Conservation (phyloP, 2,329 filamentous ascomycete genomes). For the Cladosporium cucumerinum region DNA sequence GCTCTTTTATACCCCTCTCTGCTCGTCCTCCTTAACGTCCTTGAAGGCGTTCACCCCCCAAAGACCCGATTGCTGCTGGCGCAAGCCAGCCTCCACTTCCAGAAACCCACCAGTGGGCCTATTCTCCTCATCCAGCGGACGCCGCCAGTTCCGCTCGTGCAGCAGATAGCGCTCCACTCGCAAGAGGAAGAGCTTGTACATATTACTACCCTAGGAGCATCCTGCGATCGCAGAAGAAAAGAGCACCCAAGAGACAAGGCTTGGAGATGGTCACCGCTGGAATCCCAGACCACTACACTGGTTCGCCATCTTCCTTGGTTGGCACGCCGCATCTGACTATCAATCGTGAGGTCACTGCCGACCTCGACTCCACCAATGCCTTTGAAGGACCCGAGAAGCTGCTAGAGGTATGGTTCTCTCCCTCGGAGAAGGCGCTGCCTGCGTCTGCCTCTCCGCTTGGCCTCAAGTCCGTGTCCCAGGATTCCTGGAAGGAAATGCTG, state of each 20-base stretch:
- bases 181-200: constrained; percentile 12
- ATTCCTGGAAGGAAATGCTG: constrained; percentile 93
- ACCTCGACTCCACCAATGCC: constrained; percentile 90
- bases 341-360: constrained; percentile 84
- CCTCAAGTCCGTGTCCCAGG: constrained; percentile 77
- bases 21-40: constrained; percentile 88
- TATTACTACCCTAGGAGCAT: neutral
- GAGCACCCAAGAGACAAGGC: neutral
- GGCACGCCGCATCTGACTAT: constrained; percentile 90
- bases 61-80: constrained; percentile 68
- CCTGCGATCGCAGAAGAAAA: constrained; percentile 10
- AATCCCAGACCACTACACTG: constrained; percentile 76
- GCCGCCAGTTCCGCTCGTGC: constrained; percentile 86
- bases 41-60: constrained; percentile 56
- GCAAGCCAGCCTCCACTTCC: constrained; percentile 70
- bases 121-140: constrained; percentile 67
- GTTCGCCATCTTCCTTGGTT: constrained; percentile 67
- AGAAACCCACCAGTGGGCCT: constrained; percentile 70
- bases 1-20: constrained; percentile 77
- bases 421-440: constrained; percentile 70
- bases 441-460: constrained; percentile 68
- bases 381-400: constrained; percentile 99
- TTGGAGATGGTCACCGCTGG: constrained; percentile 78
- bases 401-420: constrained; percentile 95
- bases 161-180: constrained; percentile 90